A percentile compares a stretch with the other conserved stretches of the same genome.
Conservation (phyloP, 306 rosid genomes). For the Trichosanthes truncata region DNA sequence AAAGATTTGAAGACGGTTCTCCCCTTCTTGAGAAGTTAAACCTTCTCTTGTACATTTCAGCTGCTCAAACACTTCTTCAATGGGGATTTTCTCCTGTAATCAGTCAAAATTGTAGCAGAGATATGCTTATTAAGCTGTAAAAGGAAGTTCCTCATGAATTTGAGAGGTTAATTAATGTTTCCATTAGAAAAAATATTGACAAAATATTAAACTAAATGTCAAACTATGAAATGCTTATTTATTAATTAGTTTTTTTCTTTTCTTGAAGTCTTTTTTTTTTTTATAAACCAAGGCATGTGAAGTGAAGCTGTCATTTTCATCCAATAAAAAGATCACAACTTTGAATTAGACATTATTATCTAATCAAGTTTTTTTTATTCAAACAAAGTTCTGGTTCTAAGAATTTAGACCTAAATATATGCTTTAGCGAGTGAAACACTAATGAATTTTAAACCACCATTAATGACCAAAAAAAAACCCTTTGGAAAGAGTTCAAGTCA, state of each 20-base stretch:
- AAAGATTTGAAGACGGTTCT: slow-evolving; percentile 67
- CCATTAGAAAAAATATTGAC: too few species aligned
- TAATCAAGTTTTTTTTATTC: neutral
- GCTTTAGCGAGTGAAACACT: neutral
- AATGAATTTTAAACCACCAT: neutral
- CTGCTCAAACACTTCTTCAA: slow-evolving; percentile 87
- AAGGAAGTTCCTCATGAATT: neutral
- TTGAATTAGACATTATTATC: neutral
- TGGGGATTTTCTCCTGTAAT: slow-evolving; percentile 77
- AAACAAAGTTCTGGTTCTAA: neutral
- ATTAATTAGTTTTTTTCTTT: too few species aligned
- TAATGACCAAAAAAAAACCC: neutral
- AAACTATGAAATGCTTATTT: too few species aligned
- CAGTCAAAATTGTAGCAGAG: slow-evolving; percentile 10
- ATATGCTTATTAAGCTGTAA: neutral
- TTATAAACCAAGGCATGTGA: too few species aligned
- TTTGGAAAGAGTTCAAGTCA: neutral
- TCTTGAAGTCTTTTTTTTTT: too few species aligned
- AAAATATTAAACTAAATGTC: too few species aligned
- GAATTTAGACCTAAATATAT: neutral
- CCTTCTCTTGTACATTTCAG: slow-evolving; percentile 85
- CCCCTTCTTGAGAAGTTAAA: slow-evolving; percentile 62
- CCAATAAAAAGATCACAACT: neutral
- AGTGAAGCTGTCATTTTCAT: too few species aligned
- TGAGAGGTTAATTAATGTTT: neutral